Conservation (phyloP, 2,329 filamentous ascomycete species). For the Colletotrichum caudatum region DNA sequence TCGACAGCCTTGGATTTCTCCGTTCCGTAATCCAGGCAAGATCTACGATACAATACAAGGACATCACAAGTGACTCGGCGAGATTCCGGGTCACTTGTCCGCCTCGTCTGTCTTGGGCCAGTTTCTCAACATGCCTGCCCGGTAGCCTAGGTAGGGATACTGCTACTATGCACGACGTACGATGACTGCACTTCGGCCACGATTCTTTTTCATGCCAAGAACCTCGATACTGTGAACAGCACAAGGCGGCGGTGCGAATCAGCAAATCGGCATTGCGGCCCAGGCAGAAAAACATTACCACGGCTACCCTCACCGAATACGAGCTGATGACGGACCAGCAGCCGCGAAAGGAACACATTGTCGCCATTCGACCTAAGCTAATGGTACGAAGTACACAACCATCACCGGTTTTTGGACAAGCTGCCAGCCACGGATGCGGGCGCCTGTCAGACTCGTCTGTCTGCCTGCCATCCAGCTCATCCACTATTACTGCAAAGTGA, state of each 20-base stretch:
- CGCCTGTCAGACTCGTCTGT: conserved; percentile 14
- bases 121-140: background rate
- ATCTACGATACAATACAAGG: conserved; percentile 1
- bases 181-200: background rate
- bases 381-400: background rate
- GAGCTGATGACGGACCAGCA: background rate
- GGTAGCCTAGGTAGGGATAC: too few relatives aligned
- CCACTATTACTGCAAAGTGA: conserved; percentile 12
- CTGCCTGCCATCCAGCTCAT: background rate
- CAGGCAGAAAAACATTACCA: background rate
- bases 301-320: background rate
- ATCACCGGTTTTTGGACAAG: background rate
- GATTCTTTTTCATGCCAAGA: background rate
- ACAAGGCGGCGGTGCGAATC: conserved; percentile 21
- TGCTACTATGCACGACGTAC: background rate
- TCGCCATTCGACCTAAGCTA: background rate
- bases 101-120: conserved; percentile 13
- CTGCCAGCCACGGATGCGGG: background rate
- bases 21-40: background rate
- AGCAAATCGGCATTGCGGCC: conserved; percentile 1
- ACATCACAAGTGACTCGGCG: background rate
- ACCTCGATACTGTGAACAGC: conserved; percentile 3
- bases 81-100: conserved; percentile 19
- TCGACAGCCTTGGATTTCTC: conserved; percentile 28
- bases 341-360: background rate